Base-by-base conservation (phyloP, 495 filamentous ascomycete species). In the Trichocladium antarcticum region DNA sequence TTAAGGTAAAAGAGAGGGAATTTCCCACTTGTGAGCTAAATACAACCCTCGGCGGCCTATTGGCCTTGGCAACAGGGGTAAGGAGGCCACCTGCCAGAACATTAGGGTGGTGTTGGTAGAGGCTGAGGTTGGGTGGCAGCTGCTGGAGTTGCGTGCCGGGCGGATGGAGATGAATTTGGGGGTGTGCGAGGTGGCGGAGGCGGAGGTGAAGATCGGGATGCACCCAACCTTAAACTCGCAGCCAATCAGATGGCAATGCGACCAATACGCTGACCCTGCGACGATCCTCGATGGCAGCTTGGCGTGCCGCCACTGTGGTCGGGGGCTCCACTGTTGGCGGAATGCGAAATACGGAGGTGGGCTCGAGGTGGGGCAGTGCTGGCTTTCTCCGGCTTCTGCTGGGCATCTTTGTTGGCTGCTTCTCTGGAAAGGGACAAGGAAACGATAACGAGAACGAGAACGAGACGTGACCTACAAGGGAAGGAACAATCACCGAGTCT, bases 161-260 rank as follows among this genome's bases (percentile, higher is more conserved):
- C 76, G 72, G 11, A 66, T 57, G 20, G 70, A 76, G 17, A 65
- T 45, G 57, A 72, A 78, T 0, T 57, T 58, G 0, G 62, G 54
- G 7, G 59, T 66, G n/a, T 27, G 15, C 27, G 28, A 14, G 15
- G 47, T 22, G 21, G 43, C 10, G 5, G 49, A 20, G 22, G 41
- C 3, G 34, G 62, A 24, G 19, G 66, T 40, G 56, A 63, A 69
- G 55, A 80, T 61, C 19, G 60, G 55, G 53, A 76, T 77, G 15
- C 24, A 8, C 19, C 34, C 22, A 29, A 47, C 11, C 34, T 37
- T 5, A 0, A 41, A 34, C 1, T 10, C 3, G 5, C 5, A 22
- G 20, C 42, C 50, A 53, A 53, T 53, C 37, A 47, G 11, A 0
- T 8, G 1, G 32, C n/a, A n/a, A 42, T 22, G 15, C 46, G 46